Percentiles rank a stretch among this genome's conserved stretches.
Conservation (phyloP, 2,329 filamentous ascomycete genomes). For the Parasarocladium wereldwijsianum region DNA sequence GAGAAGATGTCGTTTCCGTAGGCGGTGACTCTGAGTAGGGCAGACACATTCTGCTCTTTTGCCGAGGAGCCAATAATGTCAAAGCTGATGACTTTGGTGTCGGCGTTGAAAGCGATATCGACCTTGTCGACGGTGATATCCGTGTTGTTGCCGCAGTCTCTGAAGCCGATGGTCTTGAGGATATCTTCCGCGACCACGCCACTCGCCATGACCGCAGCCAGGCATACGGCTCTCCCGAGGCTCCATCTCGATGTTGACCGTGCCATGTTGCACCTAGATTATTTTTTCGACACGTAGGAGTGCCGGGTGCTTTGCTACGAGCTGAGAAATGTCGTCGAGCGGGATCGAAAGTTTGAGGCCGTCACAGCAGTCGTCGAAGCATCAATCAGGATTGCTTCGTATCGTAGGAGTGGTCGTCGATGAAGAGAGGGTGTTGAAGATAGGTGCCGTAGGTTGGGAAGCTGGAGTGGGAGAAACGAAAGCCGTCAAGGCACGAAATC, state of each 20-base stretch:
- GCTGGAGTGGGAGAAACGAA: constrained; percentile 5
- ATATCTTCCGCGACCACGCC: constrained; percentile 52
- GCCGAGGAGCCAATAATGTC: constrained; percentile 67
- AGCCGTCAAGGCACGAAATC: constrained; percentile 5
- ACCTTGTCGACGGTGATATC: constrained; percentile 57
- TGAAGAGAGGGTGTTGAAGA: too few species aligned
- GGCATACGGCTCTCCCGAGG: constrained; percentile 17
- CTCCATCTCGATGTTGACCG: constrained; percentile 15
- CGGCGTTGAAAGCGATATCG: constrained; percentile 66
- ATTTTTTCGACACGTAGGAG: background rate
- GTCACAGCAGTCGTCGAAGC: too few species aligned
- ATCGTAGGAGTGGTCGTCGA: too few species aligned
- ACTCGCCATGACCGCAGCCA: constrained; percentile 20
- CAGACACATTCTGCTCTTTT: constrained; percentile 66
- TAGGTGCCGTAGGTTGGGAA: too few species aligned
- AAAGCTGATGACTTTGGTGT: constrained; percentile 59
- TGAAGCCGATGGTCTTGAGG: constrained; percentile 69
- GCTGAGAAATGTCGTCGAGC: constrained; percentile 4
- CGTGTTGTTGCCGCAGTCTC: constrained; percentile 42
- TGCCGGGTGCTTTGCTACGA: too few species aligned
- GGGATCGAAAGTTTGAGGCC: too few species aligned
- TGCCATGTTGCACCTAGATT: constrained; percentile 17
- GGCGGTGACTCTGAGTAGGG: constrained; percentile 59
- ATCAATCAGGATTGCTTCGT: constrained; percentile 6
- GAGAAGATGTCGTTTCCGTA: constrained; percentile 74